Evolutionary conservation across 2,329 filamentous ascomycete species (phyloP), one percentile per base, ranked within the genome.

Genomic region (Lasiodiplodia theobromae): DNA sequence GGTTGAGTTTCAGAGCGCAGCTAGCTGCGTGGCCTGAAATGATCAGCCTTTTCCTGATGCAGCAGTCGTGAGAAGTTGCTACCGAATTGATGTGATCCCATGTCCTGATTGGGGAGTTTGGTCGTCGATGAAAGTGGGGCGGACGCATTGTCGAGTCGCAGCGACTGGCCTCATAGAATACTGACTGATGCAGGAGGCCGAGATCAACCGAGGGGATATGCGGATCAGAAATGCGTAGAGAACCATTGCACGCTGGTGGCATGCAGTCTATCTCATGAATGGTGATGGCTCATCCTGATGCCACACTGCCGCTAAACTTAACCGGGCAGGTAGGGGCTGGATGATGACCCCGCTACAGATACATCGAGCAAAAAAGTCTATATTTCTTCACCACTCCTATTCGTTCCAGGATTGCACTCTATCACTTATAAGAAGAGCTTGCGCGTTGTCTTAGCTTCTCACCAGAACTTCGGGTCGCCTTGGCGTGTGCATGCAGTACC

Each of bases 271-370:
- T 60, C 21, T 2, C 14, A n/a, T 21, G 31, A 57, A 11, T 12
- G 11, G 21, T 1, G 6, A 63, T 63, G 44, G 58, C 58, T 63
- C 40, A 51, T 63, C 25, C 40, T 37, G 58, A 63, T 21, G 47
- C 53, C 53, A 21, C 40, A 21, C 18, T 21, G 8, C 11, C 58
- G 58, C 58, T 49, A 49, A 63, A 7, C 44, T 31, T 4, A 18
- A 51, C 49, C 8, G 49, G 58, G 58, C 38, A 63, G 34, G 28
- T 51, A 11, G 7, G 2, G 16, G 14, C 6, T 16, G 14, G 16
- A 16, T 7, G 14, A 18, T 3, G 6, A 21, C 44, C 18, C 7
- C n/a, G n/a, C 44, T 11, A 21, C n/a, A 4, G 44, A n/a, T 47
- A 47, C 11, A 44, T 0, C 4, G n/a, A 6, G 40, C 14, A 4